Evolutionary conservation across 192 early-diverging fungal genomes (phyloP).

Genomic region (Ambispora gerdemannii): DNA sequence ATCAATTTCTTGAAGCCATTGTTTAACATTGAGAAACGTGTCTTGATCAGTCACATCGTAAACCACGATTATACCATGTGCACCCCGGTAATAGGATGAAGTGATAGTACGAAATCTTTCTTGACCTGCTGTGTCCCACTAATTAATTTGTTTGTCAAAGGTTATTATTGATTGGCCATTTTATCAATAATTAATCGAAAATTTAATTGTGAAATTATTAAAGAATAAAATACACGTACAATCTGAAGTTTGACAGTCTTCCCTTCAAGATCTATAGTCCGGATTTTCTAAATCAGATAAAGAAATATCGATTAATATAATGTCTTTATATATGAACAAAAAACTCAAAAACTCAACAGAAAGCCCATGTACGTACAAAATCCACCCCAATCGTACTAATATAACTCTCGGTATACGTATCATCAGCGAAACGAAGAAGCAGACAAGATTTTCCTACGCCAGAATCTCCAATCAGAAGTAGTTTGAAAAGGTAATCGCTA

Average conservation of each 20-base stretch:
- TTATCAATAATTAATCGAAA: background rate
- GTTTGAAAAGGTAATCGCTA: constrained; percentile 99
- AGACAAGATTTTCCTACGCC: constrained; percentile 98
- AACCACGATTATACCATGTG: constrained; percentile 98
- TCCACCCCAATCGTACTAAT: constrained; percentile 99
- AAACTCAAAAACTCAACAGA: background rate
- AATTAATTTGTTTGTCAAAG: too few species aligned
- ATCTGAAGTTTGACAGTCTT: constrained; percentile 98
- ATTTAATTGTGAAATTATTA: background rate
- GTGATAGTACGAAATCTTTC: constrained; percentile 99
- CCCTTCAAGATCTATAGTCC: constrained; percentile 97
- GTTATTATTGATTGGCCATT: too few species aligned
- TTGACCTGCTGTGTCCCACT: constrained; percentile 99
- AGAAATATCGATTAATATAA: background rate
- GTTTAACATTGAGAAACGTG: constrained; percentile 94
- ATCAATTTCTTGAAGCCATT: constrained; percentile 99
- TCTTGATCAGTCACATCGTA: constrained; percentile 97
- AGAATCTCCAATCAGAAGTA: constrained; percentile 97
- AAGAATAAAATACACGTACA: constrained; percentile 46
- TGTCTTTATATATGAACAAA: background rate
- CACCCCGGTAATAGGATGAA: constrained; percentile 95
- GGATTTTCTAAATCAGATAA: constrained; percentile 75
- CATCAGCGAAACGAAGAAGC: constrained; percentile 95
- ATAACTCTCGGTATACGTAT: constrained; percentile 98
- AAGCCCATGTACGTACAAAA: constrained; percentile 68